phyloP scores from a whole-genome alignment of 2,329 filamentous ascomycete genomes.

The Fusarium sp. region DNA sequence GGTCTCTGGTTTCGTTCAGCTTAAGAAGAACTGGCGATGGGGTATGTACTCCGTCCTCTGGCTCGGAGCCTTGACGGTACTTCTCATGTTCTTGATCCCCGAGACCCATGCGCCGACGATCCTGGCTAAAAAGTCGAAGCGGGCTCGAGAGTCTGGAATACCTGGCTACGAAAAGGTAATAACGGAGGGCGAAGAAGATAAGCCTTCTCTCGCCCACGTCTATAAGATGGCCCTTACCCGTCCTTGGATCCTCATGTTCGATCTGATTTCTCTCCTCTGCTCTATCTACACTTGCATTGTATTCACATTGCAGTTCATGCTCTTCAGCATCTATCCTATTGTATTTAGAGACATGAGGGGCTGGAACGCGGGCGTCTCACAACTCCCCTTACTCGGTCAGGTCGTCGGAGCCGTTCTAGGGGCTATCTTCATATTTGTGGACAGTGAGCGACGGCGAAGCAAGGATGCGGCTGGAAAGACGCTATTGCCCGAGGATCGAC shows the following conservation, averaged over 20 bases:
- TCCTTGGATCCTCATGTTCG: slow-evolving; percentile 67
- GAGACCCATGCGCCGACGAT: slow-evolving; percentile 67
- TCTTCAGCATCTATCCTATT: slow-evolving; percentile 69
- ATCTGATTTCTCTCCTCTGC: slow-evolving; percentile 64
- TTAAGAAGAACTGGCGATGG: slow-evolving; percentile 68
- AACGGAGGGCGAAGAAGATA: slow-evolving; percentile 60
- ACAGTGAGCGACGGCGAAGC: slow-evolving; percentile 55
- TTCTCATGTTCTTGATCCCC: slow-evolving; percentile 68
- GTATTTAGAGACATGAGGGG: slow-evolving; percentile 65
- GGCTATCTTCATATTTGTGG: slow-evolving; percentile 55
- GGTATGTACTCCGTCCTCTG: slow-evolving; percentile 62
- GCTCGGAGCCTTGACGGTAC: slow-evolving; percentile 54
- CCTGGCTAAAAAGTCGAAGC: slow-evolving; percentile 64
- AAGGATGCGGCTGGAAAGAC: slow-evolving; percentile 55
- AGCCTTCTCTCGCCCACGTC: slow-evolving; percentile 57
- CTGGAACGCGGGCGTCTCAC: slow-evolving; percentile 66
- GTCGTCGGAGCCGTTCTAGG: slow-evolving; percentile 62
- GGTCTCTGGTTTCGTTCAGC: slow-evolving; percentile 66
- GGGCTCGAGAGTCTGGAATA: slow-evolving; percentile 62
- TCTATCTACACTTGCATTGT: slow-evolving; percentile 67
- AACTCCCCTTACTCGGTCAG: slow-evolving; percentile 64
- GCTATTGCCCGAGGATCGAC: slow-evolving; percentile 62
- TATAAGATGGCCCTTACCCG: slow-evolving; percentile 66
- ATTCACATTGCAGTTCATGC: slow-evolving; percentile 67
- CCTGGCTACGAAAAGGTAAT: slow-evolving; percentile 65